Conservation (phyloP, 352 stramenopile genomes). For the Pilasporangium apinafurcum region DNA sequence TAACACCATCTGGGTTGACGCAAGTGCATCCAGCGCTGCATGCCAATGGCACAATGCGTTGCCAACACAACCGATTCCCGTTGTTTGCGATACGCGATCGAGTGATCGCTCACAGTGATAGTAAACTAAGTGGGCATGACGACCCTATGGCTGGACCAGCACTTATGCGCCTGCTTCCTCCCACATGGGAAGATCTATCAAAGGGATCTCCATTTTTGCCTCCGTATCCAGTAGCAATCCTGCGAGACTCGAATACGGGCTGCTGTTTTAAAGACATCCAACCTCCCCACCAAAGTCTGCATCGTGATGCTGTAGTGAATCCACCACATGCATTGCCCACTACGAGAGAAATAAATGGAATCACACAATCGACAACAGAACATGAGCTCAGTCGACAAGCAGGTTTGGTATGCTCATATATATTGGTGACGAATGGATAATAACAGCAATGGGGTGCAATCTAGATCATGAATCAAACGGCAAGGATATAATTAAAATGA, state of each 20-base stretch:
- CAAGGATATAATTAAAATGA: conserved; percentile 24
- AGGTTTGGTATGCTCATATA: not conserved
- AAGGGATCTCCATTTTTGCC: conserved; percentile 46
- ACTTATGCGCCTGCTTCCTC: conserved; percentile 48
- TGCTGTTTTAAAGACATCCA: not conserved
- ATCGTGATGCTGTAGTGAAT: not conserved
- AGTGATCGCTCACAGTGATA: conserved; percentile 1
- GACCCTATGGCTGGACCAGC: conserved; percentile 14
- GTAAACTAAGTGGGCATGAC: not conserved
- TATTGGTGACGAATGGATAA: no score
- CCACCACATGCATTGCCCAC: not conserved
- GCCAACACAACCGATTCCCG: conserved; percentile 52
- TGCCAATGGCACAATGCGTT: conserved; percentile 6
- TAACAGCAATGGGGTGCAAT: not conserved
- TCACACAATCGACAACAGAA: conserved; percentile 1
- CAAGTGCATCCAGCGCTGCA: conserved; percentile 19
- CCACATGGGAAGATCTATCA: conserved; percentile 47
- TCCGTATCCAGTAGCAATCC: conserved; percentile 45
- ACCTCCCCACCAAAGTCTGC: not conserved
- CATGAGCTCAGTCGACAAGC: not conserved
- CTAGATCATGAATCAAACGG: no score
- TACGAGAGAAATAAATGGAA: no score
- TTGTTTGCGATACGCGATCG: not conserved
- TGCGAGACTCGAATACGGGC: no score
- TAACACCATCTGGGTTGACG: conserved; percentile 47